phyloP scores from a whole-genome alignment of 345 rosid species.

The Pistacia vera region DNA sequence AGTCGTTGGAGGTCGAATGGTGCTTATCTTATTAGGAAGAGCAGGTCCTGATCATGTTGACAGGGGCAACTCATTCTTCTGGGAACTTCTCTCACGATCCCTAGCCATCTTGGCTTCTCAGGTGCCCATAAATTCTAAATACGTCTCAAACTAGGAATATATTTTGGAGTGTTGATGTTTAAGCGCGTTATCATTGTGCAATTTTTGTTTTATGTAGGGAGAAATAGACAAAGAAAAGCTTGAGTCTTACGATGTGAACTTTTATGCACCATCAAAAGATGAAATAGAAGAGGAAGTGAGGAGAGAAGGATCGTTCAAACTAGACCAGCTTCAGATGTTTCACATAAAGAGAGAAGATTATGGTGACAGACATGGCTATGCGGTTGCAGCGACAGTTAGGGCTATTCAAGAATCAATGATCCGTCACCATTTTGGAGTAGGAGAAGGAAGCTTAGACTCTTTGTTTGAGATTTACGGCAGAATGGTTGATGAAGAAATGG shows the following conservation, averaged over 20 bases:
- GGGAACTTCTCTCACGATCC: constrained; percentile 74
- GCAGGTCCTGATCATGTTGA: constrained; percentile 62
- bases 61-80: constrained; percentile 82
- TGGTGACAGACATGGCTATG: constrained; percentile 56
- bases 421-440: constrained; percentile 72
- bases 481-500: constrained; percentile 64
- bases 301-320: constrained; percentile 59
- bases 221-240: constrained; percentile 65
- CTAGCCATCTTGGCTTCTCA: constrained; percentile 50
- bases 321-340: constrained; percentile 55
- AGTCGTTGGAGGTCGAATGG: constrained; percentile 60
- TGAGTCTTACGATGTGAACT: constrained; percentile 71
- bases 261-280: constrained; percentile 67
- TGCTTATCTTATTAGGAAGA: constrained; percentile 72
- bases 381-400: constrained; percentile 72
- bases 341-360: constrained; percentile 36
- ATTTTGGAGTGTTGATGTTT: neutral
- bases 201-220: constrained; percentile 47
- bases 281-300: constrained; percentile 69
- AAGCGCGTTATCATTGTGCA: neutral
- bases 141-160: neutral
- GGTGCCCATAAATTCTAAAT: constrained; percentile 28
- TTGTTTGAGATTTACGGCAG: constrained; percentile 61
- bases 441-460: constrained; percentile 58
- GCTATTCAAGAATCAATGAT: constrained; percentile 88